These are phyloP conservation scores for Noccaea bulbosa DNA, from an alignment of 345 rosid species.

Conservation along the genomic window DNA sequence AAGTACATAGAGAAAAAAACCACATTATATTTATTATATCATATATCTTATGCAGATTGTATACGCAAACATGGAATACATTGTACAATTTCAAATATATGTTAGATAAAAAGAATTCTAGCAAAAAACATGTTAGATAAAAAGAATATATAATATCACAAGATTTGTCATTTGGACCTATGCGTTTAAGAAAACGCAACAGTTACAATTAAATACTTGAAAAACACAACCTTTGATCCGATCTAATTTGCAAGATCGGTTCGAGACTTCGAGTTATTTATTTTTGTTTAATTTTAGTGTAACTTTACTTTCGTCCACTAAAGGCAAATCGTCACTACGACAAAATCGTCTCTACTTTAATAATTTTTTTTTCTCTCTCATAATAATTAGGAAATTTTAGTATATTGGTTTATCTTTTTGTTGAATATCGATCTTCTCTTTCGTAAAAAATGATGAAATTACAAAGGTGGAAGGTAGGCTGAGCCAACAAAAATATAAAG, in stretches of 20 bases:
- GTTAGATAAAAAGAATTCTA: background rate
- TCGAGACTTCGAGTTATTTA: too few species aligned
- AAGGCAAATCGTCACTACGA: background rate
- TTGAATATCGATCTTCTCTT: background rate
- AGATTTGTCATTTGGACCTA: too few species aligned
- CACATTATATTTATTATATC: background rate
- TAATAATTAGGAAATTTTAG: background rate
- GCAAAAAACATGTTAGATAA: background rate
- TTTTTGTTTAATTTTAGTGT: too few species aligned
- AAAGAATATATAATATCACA: background rate
- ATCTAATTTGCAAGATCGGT: background rate
- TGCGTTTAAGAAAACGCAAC: too few species aligned
- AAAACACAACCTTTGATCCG: background rate
- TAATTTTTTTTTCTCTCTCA: background rate
- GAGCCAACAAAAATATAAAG: background rate
- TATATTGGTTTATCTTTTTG: background rate
- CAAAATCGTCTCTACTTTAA: background rate
- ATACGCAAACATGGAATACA: background rate
- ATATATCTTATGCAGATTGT: background rate
- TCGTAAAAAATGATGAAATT: slow-evolving; percentile 12
- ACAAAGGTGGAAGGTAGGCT: slow-evolving; percentile 19
- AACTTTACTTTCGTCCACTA: background rate
- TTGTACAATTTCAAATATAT: background rate
- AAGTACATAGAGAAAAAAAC: too few species aligned
- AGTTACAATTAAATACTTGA: too few species aligned